Conservation (phyloP, 495 filamentous ascomycete genomes). For the Aspergillus incahuasiensis region DNA sequence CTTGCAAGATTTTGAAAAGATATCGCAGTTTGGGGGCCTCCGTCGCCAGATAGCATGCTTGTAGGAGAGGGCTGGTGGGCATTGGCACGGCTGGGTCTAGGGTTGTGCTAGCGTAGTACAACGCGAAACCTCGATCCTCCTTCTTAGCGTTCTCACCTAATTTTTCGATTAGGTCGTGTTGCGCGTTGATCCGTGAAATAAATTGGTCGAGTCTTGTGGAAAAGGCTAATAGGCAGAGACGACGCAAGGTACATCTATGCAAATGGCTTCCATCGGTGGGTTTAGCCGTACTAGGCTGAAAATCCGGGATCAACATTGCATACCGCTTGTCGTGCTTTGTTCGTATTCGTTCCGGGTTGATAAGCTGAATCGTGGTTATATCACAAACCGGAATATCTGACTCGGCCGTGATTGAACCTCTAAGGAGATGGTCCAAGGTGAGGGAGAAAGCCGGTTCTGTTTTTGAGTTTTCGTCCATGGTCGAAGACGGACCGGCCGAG, state of each 20-base stretch:
- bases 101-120: not conserved
- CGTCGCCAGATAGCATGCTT: not conserved
- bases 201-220: not conserved
- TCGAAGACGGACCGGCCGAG: too few relatives aligned
- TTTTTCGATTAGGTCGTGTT: not conserved
- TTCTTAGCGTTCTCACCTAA: not conserved
- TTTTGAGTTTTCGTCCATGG: too few relatives aligned
- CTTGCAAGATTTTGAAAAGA: not conserved
- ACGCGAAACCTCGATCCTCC: not conserved
- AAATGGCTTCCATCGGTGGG: not conserved
- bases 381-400: too few relatives aligned
- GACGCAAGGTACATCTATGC: not conserved
- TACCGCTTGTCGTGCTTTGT: too few relatives aligned
- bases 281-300: not conserved
- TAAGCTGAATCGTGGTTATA: too few relatives aligned
- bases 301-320: too few relatives aligned
- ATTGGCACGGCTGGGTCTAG: not conserved
- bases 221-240: not conserved
- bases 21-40: not conserved
- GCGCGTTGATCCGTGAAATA: not conserved
- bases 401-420: too few relatives aligned
- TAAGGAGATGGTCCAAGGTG: too few relatives aligned
- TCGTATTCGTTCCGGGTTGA: too few relatives aligned
- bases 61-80: not conserved
- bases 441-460: not conserved